Percentiles rank a stretch among this genome's conserved stretches.
These are phyloP conservation scores for Silene conica DNA, from an alignment of 148 eudicot species.

Conservation along the genomic window DNA sequence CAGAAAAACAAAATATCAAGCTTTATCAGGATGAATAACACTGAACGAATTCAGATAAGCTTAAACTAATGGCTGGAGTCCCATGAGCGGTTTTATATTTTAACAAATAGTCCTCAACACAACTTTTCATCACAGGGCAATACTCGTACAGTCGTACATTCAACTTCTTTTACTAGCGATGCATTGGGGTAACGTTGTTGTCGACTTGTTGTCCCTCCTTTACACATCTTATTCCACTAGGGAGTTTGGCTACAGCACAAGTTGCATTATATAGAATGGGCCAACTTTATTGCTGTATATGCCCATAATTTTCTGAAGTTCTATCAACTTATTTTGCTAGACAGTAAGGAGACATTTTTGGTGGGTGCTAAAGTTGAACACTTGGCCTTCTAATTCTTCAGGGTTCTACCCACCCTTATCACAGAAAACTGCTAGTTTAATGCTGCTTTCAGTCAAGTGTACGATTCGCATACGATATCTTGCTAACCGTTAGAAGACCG, in stretches of 20 bases:
- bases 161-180: too few species aligned
- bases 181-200: background rate
- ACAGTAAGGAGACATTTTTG: constrained; percentile 27
- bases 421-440: background rate
- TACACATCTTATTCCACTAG: background rate
- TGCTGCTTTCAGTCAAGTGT: background rate
- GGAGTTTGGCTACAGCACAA: background rate
- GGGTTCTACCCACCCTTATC: background rate
- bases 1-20: background rate
- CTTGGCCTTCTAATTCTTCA: constrained; percentile 21
- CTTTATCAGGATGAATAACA: background rate
- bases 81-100: too few species aligned
- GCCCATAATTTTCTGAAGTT: constrained; percentile 25
- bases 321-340: constrained; percentile 8
- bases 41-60: background rate
- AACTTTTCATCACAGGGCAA: too few species aligned
- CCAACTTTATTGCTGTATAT: constrained; percentile 11
- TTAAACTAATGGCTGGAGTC: too few species aligned
- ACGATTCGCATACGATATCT: too few species aligned
- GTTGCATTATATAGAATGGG: constrained; percentile 21
- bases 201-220: background rate
- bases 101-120: too few species aligned
- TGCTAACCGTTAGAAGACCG: too few species aligned
- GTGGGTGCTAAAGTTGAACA: constrained; percentile 27
- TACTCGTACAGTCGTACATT: too few species aligned